Evolutionary conservation across 2,329 filamentous ascomycete genomes (phyloP).

Genomic region (Microcyclosporella mali): DNA sequence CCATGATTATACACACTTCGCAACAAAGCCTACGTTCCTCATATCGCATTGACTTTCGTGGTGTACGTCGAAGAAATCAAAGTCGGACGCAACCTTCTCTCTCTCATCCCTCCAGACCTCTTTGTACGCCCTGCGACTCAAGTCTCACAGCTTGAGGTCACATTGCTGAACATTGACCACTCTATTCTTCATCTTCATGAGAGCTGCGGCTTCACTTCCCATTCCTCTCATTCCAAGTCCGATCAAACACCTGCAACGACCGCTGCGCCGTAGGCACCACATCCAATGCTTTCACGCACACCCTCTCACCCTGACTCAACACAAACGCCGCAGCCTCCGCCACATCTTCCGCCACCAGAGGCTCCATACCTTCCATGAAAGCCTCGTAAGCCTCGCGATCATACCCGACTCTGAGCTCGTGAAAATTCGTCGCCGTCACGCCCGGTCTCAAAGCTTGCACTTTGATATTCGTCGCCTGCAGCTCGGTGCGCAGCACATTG

Average conservation of each 20-base stretch:
- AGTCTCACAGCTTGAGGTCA: too few species aligned
- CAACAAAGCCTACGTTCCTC: too few species aligned
- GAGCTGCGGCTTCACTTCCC: neutral
- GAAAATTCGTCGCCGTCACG: conserved; percentile 46
- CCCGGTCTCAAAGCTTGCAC: conserved; percentile 44
- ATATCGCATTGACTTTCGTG: too few species aligned
- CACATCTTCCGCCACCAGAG: conserved; percentile 40
- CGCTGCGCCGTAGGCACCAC: conserved; percentile 41
- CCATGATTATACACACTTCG: too few species aligned
- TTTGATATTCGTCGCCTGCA: conserved; percentile 43
- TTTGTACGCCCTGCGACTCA: too few species aligned
- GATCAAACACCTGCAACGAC: conserved; percentile 27
- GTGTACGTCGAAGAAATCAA: too few species aligned
- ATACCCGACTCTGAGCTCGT: conserved; percentile 41
- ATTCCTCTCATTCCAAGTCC: conserved; percentile 6
- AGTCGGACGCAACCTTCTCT: too few species aligned
- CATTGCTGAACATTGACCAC: too few species aligned
- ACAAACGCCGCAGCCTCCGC: conserved; percentile 40
- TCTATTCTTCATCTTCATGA: too few species aligned
- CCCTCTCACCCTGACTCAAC: conserved; percentile 36
- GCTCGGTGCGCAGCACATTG: conserved; percentile 45
- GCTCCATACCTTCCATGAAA: conserved; percentile 44
- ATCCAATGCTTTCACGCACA: conserved; percentile 44
- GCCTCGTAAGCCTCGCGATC: conserved; percentile 11
- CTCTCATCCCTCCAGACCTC: too few species aligned